Percentiles rank a stretch among this genome's conserved stretches.
phyloP scores from a whole-genome alignment of 2,329 filamentous ascomycete species.

The Alternaria infectoria region DNA sequence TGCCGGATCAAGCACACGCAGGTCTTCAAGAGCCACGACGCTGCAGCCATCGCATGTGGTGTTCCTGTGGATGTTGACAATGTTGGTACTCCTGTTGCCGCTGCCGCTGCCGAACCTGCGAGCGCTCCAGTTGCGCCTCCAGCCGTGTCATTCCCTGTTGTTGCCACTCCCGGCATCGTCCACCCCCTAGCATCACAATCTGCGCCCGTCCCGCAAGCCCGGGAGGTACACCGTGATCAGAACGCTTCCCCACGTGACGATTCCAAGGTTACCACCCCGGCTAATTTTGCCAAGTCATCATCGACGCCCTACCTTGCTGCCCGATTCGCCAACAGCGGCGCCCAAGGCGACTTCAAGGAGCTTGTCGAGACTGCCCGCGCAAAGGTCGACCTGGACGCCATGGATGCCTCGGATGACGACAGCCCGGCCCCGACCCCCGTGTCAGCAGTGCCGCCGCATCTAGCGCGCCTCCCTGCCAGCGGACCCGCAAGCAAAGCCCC shows the following conservation, averaged over 20 bases:
- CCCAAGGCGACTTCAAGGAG: slow-evolving; percentile 48
- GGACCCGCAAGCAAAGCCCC: slow-evolving; percentile 39
- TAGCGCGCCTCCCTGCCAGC: slow-evolving; percentile 41
- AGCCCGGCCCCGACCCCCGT: slow-evolving; percentile 38
- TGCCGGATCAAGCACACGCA: slow-evolving; percentile 94
- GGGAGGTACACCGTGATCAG: slow-evolving; percentile 42
- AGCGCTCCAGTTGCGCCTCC: slow-evolving; percentile 35
- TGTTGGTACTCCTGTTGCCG: slow-evolving; percentile 40
- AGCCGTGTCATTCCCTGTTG: slow-evolving; percentile 36
- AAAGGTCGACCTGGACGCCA: slow-evolving; percentile 45
- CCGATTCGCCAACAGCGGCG: slow-evolving; percentile 49
- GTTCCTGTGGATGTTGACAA: slow-evolving; percentile 78
- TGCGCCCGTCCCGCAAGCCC: slow-evolving; percentile 33
- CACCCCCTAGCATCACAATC: slow-evolving; percentile 43
- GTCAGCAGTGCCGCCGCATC: slow-evolving; percentile 34
- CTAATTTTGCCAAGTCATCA: slow-evolving; percentile 47
- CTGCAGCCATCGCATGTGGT: slow-evolving; percentile 86
- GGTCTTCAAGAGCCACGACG: slow-evolving; percentile 95
- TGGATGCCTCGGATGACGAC: slow-evolving; percentile 48
- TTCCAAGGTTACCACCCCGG: slow-evolving; percentile 16
- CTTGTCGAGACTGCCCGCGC: slow-evolving; percentile 46
- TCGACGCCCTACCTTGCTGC: slow-evolving; percentile 52
- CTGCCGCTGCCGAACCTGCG: slow-evolving; percentile 41
- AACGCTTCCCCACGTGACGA: slow-evolving; percentile 24
- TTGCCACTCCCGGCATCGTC: slow-evolving; percentile 41